A percentile compares a stretch with the other conserved stretches of the same genome.
Evolutionary conservation across 768 basidiomycete genomes (phyloP).

Genomic region (Galerina sulciceps): DNA sequence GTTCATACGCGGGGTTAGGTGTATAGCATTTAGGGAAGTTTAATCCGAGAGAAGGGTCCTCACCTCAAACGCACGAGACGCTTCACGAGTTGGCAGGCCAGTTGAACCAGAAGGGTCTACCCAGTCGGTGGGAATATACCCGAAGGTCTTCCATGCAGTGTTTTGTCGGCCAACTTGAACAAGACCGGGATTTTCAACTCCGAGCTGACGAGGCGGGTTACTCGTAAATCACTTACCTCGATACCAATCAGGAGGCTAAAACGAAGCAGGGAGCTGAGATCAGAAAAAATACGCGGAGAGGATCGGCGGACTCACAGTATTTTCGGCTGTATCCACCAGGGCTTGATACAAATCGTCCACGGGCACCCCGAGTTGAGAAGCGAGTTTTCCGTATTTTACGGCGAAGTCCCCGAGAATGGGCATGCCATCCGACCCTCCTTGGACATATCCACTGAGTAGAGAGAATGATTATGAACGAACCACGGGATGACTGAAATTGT

Average conservation of each 20-base stretch:
- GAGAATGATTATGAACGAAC: not conserved
- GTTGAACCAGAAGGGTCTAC: conserved; percentile 50
- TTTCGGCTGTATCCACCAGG: conserved; percentile 54
- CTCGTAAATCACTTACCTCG: conserved; percentile 29
- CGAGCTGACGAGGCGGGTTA: not conserved
- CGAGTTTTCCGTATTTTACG: conserved; percentile 44
- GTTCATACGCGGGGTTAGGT: not conserved
- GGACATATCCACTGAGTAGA: conserved; percentile 45
- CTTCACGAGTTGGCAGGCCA: conserved; percentile 53
- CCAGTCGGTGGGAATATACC: conserved; percentile 53
- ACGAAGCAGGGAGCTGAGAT: not conserved
- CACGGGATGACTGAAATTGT: not conserved
- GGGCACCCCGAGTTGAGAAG: conserved; percentile 43
- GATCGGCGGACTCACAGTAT: conserved; percentile 39
- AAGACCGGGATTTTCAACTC: not conserved
- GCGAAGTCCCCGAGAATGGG: conserved; percentile 57
- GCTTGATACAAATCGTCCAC: conserved; percentile 52
- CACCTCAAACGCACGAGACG: conserved; percentile 51
- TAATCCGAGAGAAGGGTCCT: not conserved
- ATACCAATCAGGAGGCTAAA: conserved; percentile 55
- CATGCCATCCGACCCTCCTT: conserved; percentile 56
- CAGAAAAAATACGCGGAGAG: not conserved
- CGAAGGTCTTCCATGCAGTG: conserved; percentile 55
- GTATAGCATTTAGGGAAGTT: not conserved
- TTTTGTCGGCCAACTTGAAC: conserved; percentile 50